A percentile compares a stretch with the other conserved stretches of the same genome.
Evolutionary conservation across 768 basidiomycete genomes (phyloP).

Genomic region (Tremella yokohamensis): DNA sequence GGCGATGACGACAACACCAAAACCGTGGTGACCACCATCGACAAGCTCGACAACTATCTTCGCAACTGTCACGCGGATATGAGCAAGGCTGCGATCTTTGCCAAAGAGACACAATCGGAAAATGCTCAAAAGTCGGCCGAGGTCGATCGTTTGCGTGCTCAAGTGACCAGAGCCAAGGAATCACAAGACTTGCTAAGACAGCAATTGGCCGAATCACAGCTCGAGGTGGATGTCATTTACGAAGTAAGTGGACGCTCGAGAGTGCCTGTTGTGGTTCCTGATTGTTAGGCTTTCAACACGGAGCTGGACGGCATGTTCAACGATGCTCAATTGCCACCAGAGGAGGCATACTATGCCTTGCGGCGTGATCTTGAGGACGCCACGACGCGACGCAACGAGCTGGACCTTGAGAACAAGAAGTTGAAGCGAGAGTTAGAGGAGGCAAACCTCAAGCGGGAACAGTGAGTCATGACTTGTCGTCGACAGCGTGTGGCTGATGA

Average conservation of each 20-base stretch:
- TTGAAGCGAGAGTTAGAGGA: conserved; percentile 49
- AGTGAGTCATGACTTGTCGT: conserved; percentile 56
- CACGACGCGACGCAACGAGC: conserved; percentile 70
- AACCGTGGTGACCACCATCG: conserved; percentile 21
- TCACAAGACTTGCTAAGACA: conserved; percentile 77
- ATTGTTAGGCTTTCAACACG: conserved; percentile 78
- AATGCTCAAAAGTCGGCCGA: conserved; percentile 60
- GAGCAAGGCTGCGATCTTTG: conserved; percentile 21
- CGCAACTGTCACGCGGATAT: conserved; percentile 18
- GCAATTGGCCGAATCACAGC: conserved; percentile 69
- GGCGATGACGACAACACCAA: conserved; percentile 32
- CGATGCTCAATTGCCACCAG: conserved; percentile 73
- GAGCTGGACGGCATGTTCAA: conserved; percentile 88
- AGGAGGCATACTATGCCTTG: conserved; percentile 79
- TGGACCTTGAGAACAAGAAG: conserved; percentile 75
- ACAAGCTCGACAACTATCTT: conserved; percentile 32
- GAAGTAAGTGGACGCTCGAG: conserved; percentile 60
- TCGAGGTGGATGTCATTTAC: conserved; percentile 90
- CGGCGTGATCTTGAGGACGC: conserved; percentile 67
- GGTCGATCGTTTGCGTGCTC: conserved; percentile 61
- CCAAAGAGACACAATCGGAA: conserved; percentile 7
- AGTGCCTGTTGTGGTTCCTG: conserved; percentile 2
- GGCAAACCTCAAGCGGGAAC: conserved; percentile 63
- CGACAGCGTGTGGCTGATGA: conserved; percentile 8
- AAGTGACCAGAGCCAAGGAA: conserved; percentile 61